Conservation (phyloP, 768 basidiomycete genomes). For the Boletus fagicola region DNA sequence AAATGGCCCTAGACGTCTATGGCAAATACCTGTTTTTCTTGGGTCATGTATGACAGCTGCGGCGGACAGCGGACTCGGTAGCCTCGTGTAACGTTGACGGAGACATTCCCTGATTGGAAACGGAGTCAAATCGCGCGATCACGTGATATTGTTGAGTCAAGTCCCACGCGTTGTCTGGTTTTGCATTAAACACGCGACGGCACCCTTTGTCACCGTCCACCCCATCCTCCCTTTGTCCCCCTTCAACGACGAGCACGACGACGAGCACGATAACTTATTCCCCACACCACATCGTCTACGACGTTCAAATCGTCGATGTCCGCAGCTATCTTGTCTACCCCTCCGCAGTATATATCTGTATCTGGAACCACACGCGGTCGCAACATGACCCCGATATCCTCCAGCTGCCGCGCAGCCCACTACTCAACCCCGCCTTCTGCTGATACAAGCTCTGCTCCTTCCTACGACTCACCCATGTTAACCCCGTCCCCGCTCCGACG, state of each 20-base stretch:
- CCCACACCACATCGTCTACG: conserved; percentile 6
- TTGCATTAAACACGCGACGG: conserved; percentile 32
- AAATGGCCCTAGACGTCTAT: no score
- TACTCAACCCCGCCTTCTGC: conserved; percentile 36
- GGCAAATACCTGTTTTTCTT: no score
- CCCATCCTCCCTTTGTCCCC: conserved; percentile 18
- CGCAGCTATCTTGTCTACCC: conserved; percentile 30
- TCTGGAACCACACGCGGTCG: conserved; percentile 32
- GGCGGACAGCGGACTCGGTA: conserved; percentile 14
- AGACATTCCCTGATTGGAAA: conserved; percentile 4
- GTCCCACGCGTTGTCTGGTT: conserved; percentile 29
- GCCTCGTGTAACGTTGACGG: conserved; percentile 37
- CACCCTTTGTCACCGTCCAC: conserved; percentile 8
- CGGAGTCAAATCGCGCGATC: conserved; percentile 30
- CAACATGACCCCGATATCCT: conserved; percentile 33
- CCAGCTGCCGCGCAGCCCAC: conserved; percentile 33
- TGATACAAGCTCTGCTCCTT: conserved; percentile 24
- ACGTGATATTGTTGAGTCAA: conserved; percentile 35
- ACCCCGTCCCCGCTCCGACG: conserved; percentile 62
- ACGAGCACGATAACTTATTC: conserved; percentile 22
- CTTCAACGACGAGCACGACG: conserved; percentile 22
- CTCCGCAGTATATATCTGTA: conserved; percentile 37
- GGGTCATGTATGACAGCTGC: background rate
- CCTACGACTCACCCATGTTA: conserved; percentile 58
- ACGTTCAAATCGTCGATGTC: conserved; percentile 20